Percentiles rank a stretch among this genome's conserved stretches.
phyloP scores from a whole-genome alignment of 306 rosid species.

The Fagus crenata region DNA sequence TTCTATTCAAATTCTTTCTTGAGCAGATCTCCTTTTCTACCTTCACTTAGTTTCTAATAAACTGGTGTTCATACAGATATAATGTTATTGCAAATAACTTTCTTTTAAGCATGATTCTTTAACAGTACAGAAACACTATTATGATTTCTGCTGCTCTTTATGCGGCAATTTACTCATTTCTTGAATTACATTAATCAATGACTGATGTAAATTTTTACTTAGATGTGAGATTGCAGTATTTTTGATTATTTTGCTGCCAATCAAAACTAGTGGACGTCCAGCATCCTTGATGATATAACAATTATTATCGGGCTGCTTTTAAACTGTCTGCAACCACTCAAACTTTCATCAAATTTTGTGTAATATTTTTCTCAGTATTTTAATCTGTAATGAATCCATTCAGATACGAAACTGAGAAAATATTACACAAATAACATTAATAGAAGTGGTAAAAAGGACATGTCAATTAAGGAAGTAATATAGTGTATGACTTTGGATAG shows the following conservation, averaged over 20 bases:
- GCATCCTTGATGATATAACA: background rate
- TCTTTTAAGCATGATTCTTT: background rate
- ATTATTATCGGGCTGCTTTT: background rate
- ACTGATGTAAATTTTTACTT: background rate
- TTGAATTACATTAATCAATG: background rate
- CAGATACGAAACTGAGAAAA: no score
- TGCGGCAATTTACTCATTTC: background rate
- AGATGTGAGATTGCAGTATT: background rate
- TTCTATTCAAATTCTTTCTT: conserved; percentile 14
- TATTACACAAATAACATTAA: no score
- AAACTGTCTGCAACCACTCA: conserved; percentile 10
- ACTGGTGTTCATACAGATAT: conserved; percentile 11
- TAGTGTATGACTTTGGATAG: no score
- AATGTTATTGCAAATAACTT: background rate
- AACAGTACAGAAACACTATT: background rate
- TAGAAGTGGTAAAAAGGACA: no score
- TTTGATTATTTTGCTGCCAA: background rate
- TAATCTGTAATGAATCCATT: no score
- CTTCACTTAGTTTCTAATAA: conserved; percentile 15
- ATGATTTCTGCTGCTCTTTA: background rate
- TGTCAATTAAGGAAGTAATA: no score
- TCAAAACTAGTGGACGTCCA: conserved; percentile 6
- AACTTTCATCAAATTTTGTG: conserved; percentile 11
- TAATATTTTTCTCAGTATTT: conserved; percentile 10
- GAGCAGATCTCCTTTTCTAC: conserved; percentile 6